phyloP scores from a whole-genome alignment of 1,284 basidiomycete genomes.

The Trametes sp. region DNA sequence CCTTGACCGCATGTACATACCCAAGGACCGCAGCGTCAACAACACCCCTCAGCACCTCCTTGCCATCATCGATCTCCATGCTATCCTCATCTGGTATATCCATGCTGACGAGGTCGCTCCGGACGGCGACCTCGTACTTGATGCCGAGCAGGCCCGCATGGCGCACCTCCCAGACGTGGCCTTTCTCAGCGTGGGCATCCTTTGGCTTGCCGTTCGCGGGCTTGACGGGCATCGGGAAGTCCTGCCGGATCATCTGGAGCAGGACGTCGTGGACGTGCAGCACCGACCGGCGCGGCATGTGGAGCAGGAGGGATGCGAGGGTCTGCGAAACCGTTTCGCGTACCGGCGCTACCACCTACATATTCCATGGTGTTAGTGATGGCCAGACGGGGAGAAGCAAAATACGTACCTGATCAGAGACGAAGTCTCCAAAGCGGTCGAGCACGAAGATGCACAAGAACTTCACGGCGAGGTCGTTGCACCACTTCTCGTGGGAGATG shows the following conservation, averaged over 20 bases:
- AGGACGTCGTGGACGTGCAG: slow-evolving; percentile 85
- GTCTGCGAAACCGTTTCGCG: slow-evolving; percentile 97
- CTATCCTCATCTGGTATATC: slow-evolving; percentile 28
- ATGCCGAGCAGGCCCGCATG: slow-evolving; percentile 97
- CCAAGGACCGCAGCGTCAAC: slow-evolving; percentile 90
- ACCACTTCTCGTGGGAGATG: slow-evolving; percentile 83
- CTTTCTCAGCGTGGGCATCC: slow-evolving; percentile 46
- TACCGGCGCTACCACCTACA: slow-evolving; percentile 92
- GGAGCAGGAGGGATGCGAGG: slow-evolving; percentile 87
- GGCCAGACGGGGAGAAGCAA: neutral
- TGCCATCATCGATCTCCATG: slow-evolving; percentile 46
- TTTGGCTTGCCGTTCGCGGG: slow-evolving; percentile 46
- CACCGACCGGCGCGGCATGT: slow-evolving; percentile 84
- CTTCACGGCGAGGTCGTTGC: slow-evolving; percentile 87
- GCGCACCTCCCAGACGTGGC: slow-evolving; percentile 95
- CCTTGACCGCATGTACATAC: slow-evolving; percentile 51
- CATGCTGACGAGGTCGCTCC: slow-evolving; percentile 79
- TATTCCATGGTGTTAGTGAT: neutral
- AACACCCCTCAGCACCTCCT: slow-evolving; percentile 73
- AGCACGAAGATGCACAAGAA: slow-evolving; percentile 93
- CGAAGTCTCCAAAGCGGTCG: slow-evolving; percentile 97
- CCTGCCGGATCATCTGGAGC: slow-evolving; percentile 93
- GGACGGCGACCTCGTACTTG: slow-evolving; percentile 97
- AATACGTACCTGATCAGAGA: slow-evolving; percentile 82
- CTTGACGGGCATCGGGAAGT: slow-evolving; percentile 60